Evolutionary conservation across 2,329 filamentous ascomycete genomes (phyloP).

Genomic region (Pseudogymnoascus sp.): DNA sequence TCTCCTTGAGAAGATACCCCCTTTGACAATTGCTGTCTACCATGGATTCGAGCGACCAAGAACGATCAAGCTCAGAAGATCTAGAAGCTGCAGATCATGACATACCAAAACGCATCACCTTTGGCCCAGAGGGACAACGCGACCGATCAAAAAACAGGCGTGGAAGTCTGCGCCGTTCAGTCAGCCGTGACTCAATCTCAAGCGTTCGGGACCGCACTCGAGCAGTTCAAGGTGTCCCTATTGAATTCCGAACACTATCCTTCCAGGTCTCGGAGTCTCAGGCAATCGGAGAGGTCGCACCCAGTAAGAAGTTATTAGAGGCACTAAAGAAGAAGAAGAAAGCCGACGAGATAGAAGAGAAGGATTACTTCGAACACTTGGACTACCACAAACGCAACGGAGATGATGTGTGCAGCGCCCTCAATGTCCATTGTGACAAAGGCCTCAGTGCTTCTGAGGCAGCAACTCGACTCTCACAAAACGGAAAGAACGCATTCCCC

Average conservation of each 20-base stretch:
- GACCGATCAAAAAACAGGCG: background rate
- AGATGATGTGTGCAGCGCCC: slow-evolving; percentile 33
- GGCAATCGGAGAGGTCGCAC: background rate
- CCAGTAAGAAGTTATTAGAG: slow-evolving; percentile 11
- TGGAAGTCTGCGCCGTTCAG: slow-evolving; percentile 8
- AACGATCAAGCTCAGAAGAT: slow-evolving; percentile 1
- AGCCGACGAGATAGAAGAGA: slow-evolving; percentile 28
- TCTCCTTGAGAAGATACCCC: background rate
- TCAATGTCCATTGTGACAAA: slow-evolving; percentile 30
- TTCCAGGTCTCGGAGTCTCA: slow-evolving; percentile 34
- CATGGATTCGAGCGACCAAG: background rate
- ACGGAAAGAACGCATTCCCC: slow-evolving; percentile 38
- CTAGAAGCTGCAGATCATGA: background rate
- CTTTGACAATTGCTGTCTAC: background rate
- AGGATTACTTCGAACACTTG: slow-evolving; percentile 39
- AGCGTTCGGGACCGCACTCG: slow-evolving; percentile 14
- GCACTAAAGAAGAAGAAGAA: slow-evolving; percentile 25
- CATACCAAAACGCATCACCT: slow-evolving; percentile 4
- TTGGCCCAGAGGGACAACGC: slow-evolving; percentile 3
- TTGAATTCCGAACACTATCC: slow-evolving; percentile 35
- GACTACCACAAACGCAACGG: slow-evolving; percentile 32
- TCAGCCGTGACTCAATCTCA: slow-evolving; percentile 23
- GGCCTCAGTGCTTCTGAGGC: slow-evolving; percentile 33
- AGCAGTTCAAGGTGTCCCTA: slow-evolving; percentile 31
- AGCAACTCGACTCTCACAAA: slow-evolving; percentile 31